A percentile compares a stretch with the other conserved stretches of the same genome.
Conservation (phyloP, 371 early-diverging fungal species). For the Syncephalis plumigaleata region DNA sequence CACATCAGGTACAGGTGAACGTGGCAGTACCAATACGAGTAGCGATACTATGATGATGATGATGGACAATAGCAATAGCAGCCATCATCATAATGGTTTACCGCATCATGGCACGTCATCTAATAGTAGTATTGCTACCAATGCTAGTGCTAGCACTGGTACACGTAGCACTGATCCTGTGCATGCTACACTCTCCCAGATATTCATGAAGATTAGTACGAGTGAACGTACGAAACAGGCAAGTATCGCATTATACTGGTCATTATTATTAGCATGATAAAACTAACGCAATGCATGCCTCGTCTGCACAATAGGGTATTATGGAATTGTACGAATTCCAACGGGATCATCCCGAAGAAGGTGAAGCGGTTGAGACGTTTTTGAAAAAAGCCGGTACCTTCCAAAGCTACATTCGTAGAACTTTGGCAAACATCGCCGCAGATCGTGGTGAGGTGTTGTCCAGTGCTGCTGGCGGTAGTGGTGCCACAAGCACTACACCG, state of each 20-base stretch:
- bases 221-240: conserved; percentile 55
- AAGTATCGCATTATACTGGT: background rate
- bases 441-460: conserved; percentile 25
- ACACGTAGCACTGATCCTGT: no score
- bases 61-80: no score
- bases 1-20: no score
- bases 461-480: background rate
- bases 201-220: conserved; percentile 55
- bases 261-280: background rate
- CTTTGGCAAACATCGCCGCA: conserved; percentile 35
- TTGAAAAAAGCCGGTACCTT: conserved; percentile 49
- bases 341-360: conserved; percentile 39
- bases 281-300: no score
- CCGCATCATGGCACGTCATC: no score
- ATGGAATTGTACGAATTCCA: conserved; percentile 58
- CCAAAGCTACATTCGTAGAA: conserved; percentile 60
- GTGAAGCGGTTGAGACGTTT: conserved; percentile 36
- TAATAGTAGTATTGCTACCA: no score
- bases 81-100: no score
- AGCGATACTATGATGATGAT: no score
- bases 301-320: conserved; percentile 58
- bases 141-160: no score
- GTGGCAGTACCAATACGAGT: no score
- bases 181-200: conserved; percentile 34
- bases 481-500: background rate